phyloP scores from a whole-genome alignment of 345 rosid species.

The Salix viminalis region DNA sequence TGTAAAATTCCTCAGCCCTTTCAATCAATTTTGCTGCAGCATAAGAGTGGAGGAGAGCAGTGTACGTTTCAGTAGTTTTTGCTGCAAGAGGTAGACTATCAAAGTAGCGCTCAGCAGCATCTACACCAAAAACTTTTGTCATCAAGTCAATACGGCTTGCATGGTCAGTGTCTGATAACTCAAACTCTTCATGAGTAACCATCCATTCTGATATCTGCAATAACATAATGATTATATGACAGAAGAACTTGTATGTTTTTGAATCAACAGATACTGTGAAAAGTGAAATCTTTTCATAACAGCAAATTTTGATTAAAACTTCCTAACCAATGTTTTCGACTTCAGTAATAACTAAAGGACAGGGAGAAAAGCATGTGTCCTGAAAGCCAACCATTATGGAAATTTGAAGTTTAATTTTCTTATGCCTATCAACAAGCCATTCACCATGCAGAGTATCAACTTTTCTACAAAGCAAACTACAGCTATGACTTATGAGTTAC shows the following conservation, averaged over 20 bases:
- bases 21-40: conserved; percentile 57
- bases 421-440: background rate
- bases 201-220: conserved; percentile 86
- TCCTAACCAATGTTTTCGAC: no score
- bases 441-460: background rate
- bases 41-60: conserved; percentile 85
- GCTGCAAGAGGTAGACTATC: conserved; percentile 47
- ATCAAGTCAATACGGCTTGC: conserved; percentile 70
- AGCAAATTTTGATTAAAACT: background rate
- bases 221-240: conserved; percentile 12
- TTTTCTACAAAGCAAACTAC: background rate
- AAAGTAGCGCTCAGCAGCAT: conserved; percentile 88
- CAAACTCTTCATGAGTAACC: conserved; percentile 49
- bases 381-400: no score
- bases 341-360: no score
- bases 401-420: background rate
- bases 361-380: no score
- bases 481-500: background rate
- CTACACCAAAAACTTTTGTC: conserved; percentile 80
- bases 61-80: conserved; percentile 74
- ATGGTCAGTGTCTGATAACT: conserved; percentile 62
- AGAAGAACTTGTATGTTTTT: background rate
- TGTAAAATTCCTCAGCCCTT: conserved; percentile 60
- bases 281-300: background rate
- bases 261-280: background rate